These are phyloP conservation scores for Ailanthus altissimus DNA, from an alignment of 345 rosid species.

Conservation along the genomic window DNA sequence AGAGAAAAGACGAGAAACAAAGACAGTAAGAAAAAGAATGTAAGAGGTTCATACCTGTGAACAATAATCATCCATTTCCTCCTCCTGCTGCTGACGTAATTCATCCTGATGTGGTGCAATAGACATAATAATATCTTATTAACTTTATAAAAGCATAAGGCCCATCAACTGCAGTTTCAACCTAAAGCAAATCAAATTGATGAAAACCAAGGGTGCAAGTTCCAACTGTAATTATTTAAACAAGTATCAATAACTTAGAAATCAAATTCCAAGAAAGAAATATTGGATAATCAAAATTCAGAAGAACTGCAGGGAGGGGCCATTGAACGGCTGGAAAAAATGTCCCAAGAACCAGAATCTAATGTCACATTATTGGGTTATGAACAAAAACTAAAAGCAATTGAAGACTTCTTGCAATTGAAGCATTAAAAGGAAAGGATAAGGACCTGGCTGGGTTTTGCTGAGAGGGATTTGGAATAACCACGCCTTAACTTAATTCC, in stretches of 20 bases:
- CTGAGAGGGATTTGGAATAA: slow-evolving; percentile 61
- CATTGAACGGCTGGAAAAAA: no score
- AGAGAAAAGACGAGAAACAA: neutral
- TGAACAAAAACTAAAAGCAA: neutral
- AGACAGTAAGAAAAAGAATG: slow-evolving; percentile 13
- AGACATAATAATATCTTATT: neutral
- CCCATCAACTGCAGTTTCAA: neutral
- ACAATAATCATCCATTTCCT: slow-evolving; percentile 94
- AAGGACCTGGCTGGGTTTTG: slow-evolving; percentile 85
- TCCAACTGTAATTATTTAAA: neutral
- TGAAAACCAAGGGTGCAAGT: neutral
- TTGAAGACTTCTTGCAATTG: slow-evolving; percentile 5
- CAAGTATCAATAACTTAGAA: neutral
- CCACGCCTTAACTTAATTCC: slow-evolving; percentile 94
- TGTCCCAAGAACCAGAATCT: slow-evolving; percentile 3
- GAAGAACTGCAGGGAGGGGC: no score
- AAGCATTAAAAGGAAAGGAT: neutral
- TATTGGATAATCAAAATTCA: no score
- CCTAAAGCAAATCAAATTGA: neutral
- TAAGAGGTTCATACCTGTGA: slow-evolving; percentile 65
- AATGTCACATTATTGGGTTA: neutral
- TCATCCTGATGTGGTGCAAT: slow-evolving; percentile 56
- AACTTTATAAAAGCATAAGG: neutral
- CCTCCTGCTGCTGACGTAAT: slow-evolving; percentile 82
- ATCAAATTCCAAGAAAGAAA: neutral